Conservation (phyloP, 2,329 filamentous ascomycete species). For the Colletotrichum sidae region DNA sequence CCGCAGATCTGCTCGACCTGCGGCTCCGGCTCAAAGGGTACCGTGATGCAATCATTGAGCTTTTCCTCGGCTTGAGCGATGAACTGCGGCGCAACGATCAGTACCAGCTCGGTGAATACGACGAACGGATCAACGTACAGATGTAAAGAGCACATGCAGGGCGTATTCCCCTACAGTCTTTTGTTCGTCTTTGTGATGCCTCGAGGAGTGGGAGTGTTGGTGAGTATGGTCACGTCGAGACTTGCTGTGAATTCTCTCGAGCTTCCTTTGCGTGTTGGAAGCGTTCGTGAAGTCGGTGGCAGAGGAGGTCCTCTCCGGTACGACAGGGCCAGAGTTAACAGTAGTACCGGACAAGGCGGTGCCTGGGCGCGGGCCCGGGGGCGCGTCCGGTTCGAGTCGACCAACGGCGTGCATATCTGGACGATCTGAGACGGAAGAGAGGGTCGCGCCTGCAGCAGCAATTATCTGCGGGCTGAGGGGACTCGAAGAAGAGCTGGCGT, state of each 20-base stretch:
- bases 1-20: slow-evolving; percentile 92
- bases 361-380: slow-evolving; percentile 54
- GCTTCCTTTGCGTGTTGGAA: slow-evolving; percentile 61
- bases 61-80: slow-evolving; percentile 97
- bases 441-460: slow-evolving; percentile 71
- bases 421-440: slow-evolving; percentile 58
- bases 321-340: slow-evolving; percentile 43
- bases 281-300: slow-evolving; percentile 57
- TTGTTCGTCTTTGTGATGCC: slow-evolving; percentile 76
- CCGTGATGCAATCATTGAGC: slow-evolving; percentile 87
- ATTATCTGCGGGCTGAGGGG: slow-evolving; percentile 91
- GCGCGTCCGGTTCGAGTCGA: slow-evolving; percentile 58
- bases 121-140: slow-evolving; percentile 62
- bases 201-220: slow-evolving; percentile 81
- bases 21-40: slow-evolving; percentile 82
- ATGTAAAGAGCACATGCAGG: slow-evolving; percentile 94
- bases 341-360: slow-evolving; percentile 62
- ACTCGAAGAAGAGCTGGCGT: slow-evolving; percentile 81
- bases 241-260: slow-evolving; percentile 74
- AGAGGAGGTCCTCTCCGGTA: slow-evolving; percentile 60
- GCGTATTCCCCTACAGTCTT: slow-evolving; percentile 99
- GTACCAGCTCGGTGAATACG: slow-evolving; percentile 32
- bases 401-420: slow-evolving; percentile 61
- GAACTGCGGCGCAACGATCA: slow-evolving; percentile 67
- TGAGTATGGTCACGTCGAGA: slow-evolving; percentile 78